phyloP scores from a whole-genome alignment of 768 basidiomycete genomes.

The Mycena indigotica region DNA sequence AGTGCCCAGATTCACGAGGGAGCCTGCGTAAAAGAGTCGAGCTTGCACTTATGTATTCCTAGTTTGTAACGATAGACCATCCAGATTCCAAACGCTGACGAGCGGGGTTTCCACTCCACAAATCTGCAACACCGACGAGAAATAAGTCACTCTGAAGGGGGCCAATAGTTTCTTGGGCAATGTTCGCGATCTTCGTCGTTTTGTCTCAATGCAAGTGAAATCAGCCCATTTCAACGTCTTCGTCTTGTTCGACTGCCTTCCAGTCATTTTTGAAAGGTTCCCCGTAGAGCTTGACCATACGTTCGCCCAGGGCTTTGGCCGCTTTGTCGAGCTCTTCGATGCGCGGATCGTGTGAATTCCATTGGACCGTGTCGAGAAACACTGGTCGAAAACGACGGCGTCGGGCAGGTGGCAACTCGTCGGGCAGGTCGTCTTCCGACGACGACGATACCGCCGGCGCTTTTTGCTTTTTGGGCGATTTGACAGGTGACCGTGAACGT shows the following conservation, averaged over 20 bases:
- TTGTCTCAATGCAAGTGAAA: too few relatives aligned
- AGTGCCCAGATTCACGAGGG: too few relatives aligned
- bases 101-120: too few relatives aligned
- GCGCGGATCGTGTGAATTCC: constrained; percentile 45
- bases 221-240: neutral
- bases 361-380: constrained; percentile 53
- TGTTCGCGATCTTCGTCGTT: too few relatives aligned
- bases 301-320: neutral
- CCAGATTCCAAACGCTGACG: too few relatives aligned
- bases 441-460: constrained; percentile 22
- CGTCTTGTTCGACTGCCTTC: neutral
- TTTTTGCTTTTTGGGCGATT: constrained; percentile 20
- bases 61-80: too few relatives aligned
- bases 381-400: constrained; percentile 49
- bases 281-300: constrained; percentile 12
- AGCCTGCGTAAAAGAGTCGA: too few relatives aligned
- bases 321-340: constrained; percentile 16
- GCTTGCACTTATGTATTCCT: too few relatives aligned
- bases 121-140: too few relatives aligned
- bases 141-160: too few relatives aligned
- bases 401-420: constrained; percentile 20
- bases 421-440: constrained; percentile 24
- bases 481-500: constrained; percentile 10
- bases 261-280: constrained; percentile 8
- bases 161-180: too few relatives aligned